These are phyloP conservation scores for Musa itinerans DNA, from an alignment of 176 grass and related monocot genomes.

Conservation along the genomic window DNA sequence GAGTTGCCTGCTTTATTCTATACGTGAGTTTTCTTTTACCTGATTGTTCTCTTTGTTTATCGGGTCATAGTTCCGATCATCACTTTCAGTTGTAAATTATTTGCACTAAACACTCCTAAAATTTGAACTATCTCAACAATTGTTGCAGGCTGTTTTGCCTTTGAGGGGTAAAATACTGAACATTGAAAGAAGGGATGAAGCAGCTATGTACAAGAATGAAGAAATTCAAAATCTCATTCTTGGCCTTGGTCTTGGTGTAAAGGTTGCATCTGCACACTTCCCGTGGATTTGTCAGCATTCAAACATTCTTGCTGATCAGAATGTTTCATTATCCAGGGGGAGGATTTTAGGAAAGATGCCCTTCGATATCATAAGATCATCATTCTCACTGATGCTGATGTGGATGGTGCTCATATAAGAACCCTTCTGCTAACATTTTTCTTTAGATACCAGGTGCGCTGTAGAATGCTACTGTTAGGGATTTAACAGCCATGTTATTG, in stretches of 20 bases:
- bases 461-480: not conserved
- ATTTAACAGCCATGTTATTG: not conserved
- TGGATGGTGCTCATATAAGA: slow-evolving; percentile 91
- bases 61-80: too few relatives aligned
- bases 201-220: slow-evolving; percentile 98
- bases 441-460: slow-evolving; percentile 93
- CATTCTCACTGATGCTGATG: slow-evolving; percentile 96
- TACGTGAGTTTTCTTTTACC: too few relatives aligned
- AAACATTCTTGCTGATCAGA: slow-evolving; percentile 12
- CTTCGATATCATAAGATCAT: slow-evolving; percentile 97
- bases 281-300: slow-evolving; percentile 8
- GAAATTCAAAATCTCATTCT: slow-evolving; percentile 98
- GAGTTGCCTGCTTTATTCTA: too few relatives aligned
- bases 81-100: not conserved
- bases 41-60: too few relatives aligned
- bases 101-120: not conserved
- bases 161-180: slow-evolving; percentile 95
- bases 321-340: slow-evolving; percentile 61
- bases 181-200: slow-evolving; percentile 93
- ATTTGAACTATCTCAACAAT: slow-evolving; percentile 25
- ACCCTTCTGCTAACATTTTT: slow-evolving; percentile 98
- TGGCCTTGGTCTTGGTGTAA: slow-evolving; percentile 89
- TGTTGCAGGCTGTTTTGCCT: slow-evolving; percentile 84
- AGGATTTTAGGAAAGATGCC: slow-evolving; percentile 96
- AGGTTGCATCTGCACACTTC: slow-evolving; percentile 35